Conservation (phyloP, 371 early-diverging fungal genomes). For the Mortierella sp. region DNA sequence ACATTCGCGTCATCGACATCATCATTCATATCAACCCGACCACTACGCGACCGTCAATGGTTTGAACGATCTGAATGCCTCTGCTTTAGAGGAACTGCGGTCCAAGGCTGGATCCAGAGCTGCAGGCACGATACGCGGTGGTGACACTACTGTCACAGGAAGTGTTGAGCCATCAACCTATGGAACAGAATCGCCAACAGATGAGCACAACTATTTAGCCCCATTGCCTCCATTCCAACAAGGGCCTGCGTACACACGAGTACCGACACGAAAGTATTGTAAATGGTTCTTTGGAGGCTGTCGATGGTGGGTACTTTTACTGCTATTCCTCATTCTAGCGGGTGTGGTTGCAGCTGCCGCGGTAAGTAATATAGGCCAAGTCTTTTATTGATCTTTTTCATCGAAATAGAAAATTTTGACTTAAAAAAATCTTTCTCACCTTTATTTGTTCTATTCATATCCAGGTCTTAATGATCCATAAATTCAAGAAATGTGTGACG, state of each 20-base stretch:
- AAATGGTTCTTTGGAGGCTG: constrained; percentile 44
- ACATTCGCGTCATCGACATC: constrained; percentile 22
- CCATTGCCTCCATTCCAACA: constrained; percentile 54
- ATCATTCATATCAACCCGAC: constrained; percentile 2
- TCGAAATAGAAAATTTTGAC: constrained; percentile 3
- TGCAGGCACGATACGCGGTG: constrained; percentile 20
- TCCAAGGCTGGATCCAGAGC: constrained; percentile 40
- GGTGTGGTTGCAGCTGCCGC: constrained; percentile 16
- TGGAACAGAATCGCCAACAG: constrained; percentile 22
- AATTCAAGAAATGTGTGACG: constrained; percentile 19
- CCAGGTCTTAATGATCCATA: constrained; percentile 32
- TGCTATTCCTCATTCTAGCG: constrained; percentile 26
- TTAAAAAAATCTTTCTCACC: too few relatives aligned
- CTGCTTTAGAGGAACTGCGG: constrained; percentile 17
- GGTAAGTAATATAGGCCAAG: constrained; percentile 8
- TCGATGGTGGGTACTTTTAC: constrained; percentile 52
- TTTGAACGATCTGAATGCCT: constrained; percentile 23
- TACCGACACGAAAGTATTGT: constrained; percentile 43
- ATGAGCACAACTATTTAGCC: constrained; percentile 50
- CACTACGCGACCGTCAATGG: neutral
- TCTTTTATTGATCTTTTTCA: neutral
- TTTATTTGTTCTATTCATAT: neutral
- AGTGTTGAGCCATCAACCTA: constrained; percentile 31
- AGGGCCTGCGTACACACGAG: constrained; percentile 47
- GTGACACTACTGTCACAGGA: constrained; percentile 5